Conservation (phyloP, 2,329 filamentous ascomycete genomes). For the Acephala macrosclerotiorum region DNA sequence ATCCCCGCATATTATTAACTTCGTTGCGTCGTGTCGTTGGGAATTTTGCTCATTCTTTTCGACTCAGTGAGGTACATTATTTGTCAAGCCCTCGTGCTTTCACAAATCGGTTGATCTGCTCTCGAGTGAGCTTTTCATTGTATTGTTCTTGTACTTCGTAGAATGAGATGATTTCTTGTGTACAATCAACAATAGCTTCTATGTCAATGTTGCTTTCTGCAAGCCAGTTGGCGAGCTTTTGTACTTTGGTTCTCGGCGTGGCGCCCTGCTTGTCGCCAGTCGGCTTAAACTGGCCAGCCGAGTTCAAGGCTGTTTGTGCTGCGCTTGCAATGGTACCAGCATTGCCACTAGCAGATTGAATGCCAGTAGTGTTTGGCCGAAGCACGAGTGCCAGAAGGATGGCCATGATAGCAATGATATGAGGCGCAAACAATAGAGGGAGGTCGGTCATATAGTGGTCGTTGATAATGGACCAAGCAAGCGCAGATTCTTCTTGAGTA, state of each 20-base stretch:
- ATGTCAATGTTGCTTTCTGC: slow-evolving; percentile 75
- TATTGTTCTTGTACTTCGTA: slow-evolving; percentile 61
- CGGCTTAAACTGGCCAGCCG: slow-evolving; percentile 37
- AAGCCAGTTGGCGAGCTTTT: slow-evolving; percentile 70
- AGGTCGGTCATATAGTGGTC: slow-evolving; percentile 78
- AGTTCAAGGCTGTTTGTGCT: slow-evolving; percentile 43
- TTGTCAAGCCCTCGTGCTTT: slow-evolving; percentile 43
- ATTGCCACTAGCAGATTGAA: slow-evolving; percentile 51
- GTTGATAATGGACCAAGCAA: slow-evolving; percentile 76
- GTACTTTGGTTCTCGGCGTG: slow-evolving; percentile 44
- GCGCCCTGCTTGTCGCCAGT: slow-evolving; percentile 33
- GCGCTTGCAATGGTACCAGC: slow-evolving; percentile 44
- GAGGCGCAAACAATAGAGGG: slow-evolving; percentile 71
- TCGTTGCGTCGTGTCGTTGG: neutral
- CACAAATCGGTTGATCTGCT: slow-evolving; percentile 47
- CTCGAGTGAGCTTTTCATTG: slow-evolving; percentile 46
- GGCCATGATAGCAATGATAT: slow-evolving; percentile 73
- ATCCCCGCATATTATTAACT: neutral
- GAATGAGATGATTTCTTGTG: slow-evolving; percentile 75
- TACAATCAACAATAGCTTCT: slow-evolving; percentile 72
- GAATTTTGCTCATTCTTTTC: neutral
- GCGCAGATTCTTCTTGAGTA: slow-evolving; percentile 67
- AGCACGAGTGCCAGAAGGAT: slow-evolving; percentile 74
- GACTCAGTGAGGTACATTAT: neutral
- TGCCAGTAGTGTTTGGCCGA: slow-evolving; percentile 59